These are phyloP conservation scores for Posidonia australis DNA, from an alignment of 106 monocot species.

Conservation along the genomic window DNA sequence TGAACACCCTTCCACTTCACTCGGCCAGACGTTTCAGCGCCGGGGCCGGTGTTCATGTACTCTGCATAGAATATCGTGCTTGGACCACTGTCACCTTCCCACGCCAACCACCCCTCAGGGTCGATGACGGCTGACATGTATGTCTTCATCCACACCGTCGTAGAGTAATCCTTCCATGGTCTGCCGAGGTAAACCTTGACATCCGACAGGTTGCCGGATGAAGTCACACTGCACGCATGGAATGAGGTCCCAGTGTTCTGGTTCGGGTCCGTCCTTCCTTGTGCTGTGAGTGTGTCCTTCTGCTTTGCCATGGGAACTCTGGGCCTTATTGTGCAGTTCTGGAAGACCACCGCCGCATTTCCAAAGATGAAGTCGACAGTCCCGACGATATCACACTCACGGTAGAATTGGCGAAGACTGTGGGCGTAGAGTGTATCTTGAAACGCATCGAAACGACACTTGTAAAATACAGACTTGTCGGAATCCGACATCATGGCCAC, in stretches of 20 bases:
- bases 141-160: slow-evolving; percentile 9
- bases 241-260: slow-evolving; percentile 9
- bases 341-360: slow-evolving; percentile 4
- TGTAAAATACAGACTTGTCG: slow-evolving; percentile 3
- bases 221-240: not conserved
- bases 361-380: slow-evolving; percentile 13
- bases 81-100: not conserved
- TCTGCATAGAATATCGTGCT: slow-evolving; percentile 5
- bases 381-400: not conserved
- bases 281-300: not conserved
- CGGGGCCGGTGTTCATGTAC: slow-evolving; percentile 1
- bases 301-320: not conserved
- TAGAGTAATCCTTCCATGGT: slow-evolving; percentile 6
- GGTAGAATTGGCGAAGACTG: slow-evolving; percentile 3
- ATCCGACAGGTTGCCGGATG: not conserved
- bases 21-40: not conserved
- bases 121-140: not conserved
- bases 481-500: not conserved
- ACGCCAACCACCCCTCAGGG: not conserved
- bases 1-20: slow-evolving; percentile 6
- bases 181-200: slow-evolving; percentile 3
- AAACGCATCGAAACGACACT: slow-evolving; percentile 2
- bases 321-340: slow-evolving; percentile 2
- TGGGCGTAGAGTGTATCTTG: slow-evolving; percentile 9
- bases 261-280: not conserved